Evolutionary conservation across 306 rosid species (phyloP).

Genomic region (Vigna mungo): DNA sequence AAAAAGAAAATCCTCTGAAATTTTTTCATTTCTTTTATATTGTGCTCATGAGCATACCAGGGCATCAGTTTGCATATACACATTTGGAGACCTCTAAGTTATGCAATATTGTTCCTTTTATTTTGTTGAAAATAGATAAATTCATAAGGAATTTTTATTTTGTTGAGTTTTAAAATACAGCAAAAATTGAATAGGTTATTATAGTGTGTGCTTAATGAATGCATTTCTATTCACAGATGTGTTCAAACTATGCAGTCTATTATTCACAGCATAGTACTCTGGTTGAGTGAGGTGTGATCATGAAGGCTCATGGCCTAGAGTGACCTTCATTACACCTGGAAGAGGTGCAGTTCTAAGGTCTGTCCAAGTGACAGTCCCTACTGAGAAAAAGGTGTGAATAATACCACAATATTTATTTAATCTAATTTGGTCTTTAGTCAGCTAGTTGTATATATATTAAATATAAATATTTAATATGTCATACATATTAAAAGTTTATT

Average conservation of each 20-base stretch:
- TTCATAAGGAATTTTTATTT: background rate
- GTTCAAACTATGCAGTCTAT: background rate
- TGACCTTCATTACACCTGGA: too few relatives aligned
- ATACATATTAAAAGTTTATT: too few relatives aligned
- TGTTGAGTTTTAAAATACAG: background rate
- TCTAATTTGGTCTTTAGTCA: background rate
- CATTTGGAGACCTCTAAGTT: background rate
- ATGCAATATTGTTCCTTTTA: background rate
- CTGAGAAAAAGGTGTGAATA: too few relatives aligned
- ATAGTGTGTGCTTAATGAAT: background rate
- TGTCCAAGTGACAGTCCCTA: too few relatives aligned
- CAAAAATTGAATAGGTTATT: background rate
- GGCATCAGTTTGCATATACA: background rate
- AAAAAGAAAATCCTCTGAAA: conserved; percentile 72
- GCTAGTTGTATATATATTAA: background rate
- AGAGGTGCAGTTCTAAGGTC: too few relatives aligned
- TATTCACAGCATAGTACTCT: background rate
- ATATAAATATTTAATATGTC: too few relatives aligned
- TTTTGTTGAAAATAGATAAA: background rate
- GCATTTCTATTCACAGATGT: background rate
- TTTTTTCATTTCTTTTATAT: background rate
- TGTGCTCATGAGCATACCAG: background rate
- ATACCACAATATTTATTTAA: background rate
- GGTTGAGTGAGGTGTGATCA: background rate
- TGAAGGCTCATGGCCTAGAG: too few relatives aligned